phyloP scores from a whole-genome alignment of 148 eudicot species.

The Camellia lanceoleosa region DNA sequence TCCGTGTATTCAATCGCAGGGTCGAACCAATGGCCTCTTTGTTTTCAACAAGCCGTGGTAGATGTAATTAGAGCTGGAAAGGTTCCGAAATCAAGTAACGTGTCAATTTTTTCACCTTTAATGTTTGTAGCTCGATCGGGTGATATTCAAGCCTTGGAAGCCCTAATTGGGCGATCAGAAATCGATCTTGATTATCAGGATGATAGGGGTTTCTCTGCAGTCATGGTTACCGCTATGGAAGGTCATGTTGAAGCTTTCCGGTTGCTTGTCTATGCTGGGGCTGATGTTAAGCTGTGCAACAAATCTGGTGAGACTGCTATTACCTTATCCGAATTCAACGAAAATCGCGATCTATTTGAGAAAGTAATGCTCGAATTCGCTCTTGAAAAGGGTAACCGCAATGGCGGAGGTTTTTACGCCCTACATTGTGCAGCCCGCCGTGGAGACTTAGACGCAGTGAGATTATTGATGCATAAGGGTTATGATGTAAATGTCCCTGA shows the following conservation, averaged over 20 bases:
- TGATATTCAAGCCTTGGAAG: slow-evolving; percentile 55
- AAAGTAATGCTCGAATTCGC: slow-evolving; percentile 84
- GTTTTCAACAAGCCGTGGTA: slow-evolving; percentile 51
- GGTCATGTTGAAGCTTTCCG: slow-evolving; percentile 79
- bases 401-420: slow-evolving; percentile 60
- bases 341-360: slow-evolving; percentile 58
- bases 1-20: slow-evolving; percentile 51
- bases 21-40: slow-evolving; percentile 43
- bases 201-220: slow-evolving; percentile 68
- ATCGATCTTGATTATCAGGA: slow-evolving; percentile 60
- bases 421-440: slow-evolving; percentile 80
- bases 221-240: slow-evolving; percentile 63
- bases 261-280: slow-evolving; percentile 74
- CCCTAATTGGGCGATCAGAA: slow-evolving; percentile 39
- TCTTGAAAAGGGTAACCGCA: slow-evolving; percentile 63
- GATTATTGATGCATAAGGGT: slow-evolving; percentile 52
- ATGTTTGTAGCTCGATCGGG: slow-evolving; percentile 62
- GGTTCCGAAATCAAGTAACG: slow-evolving; percentile 50
- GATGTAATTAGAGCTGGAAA: slow-evolving; percentile 43
- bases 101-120: slow-evolving; percentile 58
- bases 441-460: slow-evolving; percentile 65
- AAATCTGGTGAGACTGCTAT: slow-evolving; percentile 71
- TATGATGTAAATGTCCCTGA: slow-evolving; percentile 65
- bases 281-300: slow-evolving; percentile 62
- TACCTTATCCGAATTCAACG: slow-evolving; percentile 38